Evolutionary conservation across 1,284 basidiomycete species (phyloP).

Genomic region (Psilocybe mexicana): DNA sequence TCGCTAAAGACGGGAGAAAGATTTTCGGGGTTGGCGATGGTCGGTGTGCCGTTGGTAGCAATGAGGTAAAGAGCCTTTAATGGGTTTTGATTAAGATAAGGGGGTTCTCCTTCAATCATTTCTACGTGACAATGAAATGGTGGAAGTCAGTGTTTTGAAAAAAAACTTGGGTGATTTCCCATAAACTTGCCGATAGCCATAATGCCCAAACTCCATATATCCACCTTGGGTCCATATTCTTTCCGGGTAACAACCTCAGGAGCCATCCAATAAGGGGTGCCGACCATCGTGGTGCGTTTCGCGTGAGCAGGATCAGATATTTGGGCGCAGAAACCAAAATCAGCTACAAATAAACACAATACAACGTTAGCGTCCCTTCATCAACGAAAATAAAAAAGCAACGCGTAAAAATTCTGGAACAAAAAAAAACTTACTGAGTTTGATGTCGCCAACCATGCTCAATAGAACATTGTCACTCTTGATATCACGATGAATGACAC

Average conservation of each 20-base stretch:
- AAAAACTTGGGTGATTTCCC: neutral
- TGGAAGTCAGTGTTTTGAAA: neutral
- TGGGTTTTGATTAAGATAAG: slow-evolving; percentile 97
- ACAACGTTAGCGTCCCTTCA: neutral
- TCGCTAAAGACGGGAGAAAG: slow-evolving; percentile 87
- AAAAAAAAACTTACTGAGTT: slow-evolving; percentile 76
- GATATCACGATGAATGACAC: slow-evolving; percentile 97
- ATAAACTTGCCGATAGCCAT: slow-evolving; percentile 88
- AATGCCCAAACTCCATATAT: slow-evolving; percentile 98
- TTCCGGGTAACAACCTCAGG: slow-evolving; percentile 98
- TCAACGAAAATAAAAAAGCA: neutral
- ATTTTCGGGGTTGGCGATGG: slow-evolving; percentile 93
- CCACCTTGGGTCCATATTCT: slow-evolving; percentile 98
- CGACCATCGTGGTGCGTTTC: slow-evolving; percentile 99
- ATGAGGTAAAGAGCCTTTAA: slow-evolving; percentile 95
- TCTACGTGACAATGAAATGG: slow-evolving; percentile 48
- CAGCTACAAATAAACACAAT: slow-evolving; percentile 57
- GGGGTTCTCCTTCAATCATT: slow-evolving; percentile 99
- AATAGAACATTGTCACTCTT: slow-evolving; percentile 97
- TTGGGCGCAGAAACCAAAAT: slow-evolving; percentile 99
- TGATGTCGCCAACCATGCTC: slow-evolving; percentile 93
- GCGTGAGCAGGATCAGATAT: slow-evolving; percentile 88
- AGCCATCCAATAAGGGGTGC: slow-evolving; percentile 99
- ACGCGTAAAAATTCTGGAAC: neutral
- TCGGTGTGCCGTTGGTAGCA: slow-evolving; percentile 97